Conservation (phyloP, 306 rosid genomes). For the Biancaea sappan region DNA sequence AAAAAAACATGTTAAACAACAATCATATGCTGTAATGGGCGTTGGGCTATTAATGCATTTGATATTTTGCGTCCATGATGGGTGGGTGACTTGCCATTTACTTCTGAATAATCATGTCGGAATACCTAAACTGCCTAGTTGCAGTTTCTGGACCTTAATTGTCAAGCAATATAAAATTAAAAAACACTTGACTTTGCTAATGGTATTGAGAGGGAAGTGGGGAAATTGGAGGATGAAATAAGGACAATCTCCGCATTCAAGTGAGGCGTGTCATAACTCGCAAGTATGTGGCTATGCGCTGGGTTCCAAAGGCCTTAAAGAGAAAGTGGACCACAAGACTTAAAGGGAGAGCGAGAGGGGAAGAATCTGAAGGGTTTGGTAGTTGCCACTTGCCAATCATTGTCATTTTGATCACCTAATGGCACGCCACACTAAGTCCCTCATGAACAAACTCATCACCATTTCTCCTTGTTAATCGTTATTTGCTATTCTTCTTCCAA, state of each 20-base stretch:
- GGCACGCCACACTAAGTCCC: neutral
- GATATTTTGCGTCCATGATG: neutral
- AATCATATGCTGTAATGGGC: too few species aligned
- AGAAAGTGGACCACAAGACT: constrained; percentile 15
- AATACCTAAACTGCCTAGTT: constrained; percentile 17
- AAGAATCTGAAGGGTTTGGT: neutral
- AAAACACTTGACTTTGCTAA: constrained; percentile 27
- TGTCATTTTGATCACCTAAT: neutral
- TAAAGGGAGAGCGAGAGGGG: neutral
- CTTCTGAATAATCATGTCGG: neutral
- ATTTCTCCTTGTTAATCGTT: too few species aligned
- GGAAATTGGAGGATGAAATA: too few species aligned
- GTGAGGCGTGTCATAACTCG: too few species aligned
- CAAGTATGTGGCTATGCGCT: constrained; percentile 43
- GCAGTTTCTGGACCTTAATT: constrained; percentile 32
- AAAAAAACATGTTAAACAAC: neutral
- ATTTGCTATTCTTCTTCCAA: neutral
- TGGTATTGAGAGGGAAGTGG: constrained; percentile 23
- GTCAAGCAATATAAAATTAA: constrained; percentile 27
- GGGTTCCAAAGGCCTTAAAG: constrained; percentile 36
- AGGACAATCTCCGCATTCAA: constrained; percentile 17
- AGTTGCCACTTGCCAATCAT: constrained; percentile 9
- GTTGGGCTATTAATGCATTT: too few species aligned
- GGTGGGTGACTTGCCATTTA: neutral
- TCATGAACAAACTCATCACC: neutral